phyloP scores from a whole-genome alignment of 768 basidiomycete genomes.

The Bullera alba region DNA sequence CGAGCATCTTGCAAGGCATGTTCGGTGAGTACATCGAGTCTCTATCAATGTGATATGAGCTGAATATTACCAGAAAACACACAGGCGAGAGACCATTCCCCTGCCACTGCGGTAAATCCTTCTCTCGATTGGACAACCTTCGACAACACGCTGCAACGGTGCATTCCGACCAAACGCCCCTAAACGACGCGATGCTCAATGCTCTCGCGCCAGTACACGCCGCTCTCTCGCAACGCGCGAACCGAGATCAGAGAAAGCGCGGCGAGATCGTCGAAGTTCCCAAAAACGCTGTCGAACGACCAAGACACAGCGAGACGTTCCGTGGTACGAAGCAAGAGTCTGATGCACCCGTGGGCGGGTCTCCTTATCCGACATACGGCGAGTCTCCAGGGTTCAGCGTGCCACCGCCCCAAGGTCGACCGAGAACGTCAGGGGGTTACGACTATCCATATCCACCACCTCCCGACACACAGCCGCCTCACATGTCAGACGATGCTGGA shows the following conservation, averaged over 20 bases:
- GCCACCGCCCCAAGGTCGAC: slow-evolving; percentile 13
- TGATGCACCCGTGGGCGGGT: background rate
- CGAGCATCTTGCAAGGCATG: slow-evolving; percentile 92
- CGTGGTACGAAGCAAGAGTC: slow-evolving; percentile 10
- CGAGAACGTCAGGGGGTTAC: slow-evolving; percentile 25
- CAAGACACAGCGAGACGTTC: slow-evolving; percentile 24
- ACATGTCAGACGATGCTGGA: slow-evolving; percentile 16
- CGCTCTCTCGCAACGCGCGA: slow-evolving; percentile 39
- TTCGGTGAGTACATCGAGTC: slow-evolving; percentile 58
- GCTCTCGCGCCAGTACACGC: slow-evolving; percentile 42
- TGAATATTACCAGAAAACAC: slow-evolving; percentile 65
- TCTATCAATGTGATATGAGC: background rate
- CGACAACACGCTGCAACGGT: slow-evolving; percentile 96
- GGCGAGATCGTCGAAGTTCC: slow-evolving; percentile 44
- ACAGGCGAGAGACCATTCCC: slow-evolving; percentile 94
- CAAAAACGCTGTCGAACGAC: slow-evolving; percentile 38
- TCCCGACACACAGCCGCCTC: slow-evolving; percentile 3
- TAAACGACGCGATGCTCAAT: slow-evolving; percentile 43
- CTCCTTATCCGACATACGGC: slow-evolving; percentile 22
- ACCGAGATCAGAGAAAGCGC: slow-evolving; percentile 39
- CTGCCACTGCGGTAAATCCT: slow-evolving; percentile 92
- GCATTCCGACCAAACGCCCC: slow-evolving; percentile 68
- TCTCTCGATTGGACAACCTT: slow-evolving; percentile 91
- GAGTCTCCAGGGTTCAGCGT: slow-evolving; percentile 5
- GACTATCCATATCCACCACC: slow-evolving; percentile 22